These are phyloP conservation scores for Paramecium primaurelia DNA, from an alignment of 73 alveolate species.

Conservation along the genomic window DNA sequence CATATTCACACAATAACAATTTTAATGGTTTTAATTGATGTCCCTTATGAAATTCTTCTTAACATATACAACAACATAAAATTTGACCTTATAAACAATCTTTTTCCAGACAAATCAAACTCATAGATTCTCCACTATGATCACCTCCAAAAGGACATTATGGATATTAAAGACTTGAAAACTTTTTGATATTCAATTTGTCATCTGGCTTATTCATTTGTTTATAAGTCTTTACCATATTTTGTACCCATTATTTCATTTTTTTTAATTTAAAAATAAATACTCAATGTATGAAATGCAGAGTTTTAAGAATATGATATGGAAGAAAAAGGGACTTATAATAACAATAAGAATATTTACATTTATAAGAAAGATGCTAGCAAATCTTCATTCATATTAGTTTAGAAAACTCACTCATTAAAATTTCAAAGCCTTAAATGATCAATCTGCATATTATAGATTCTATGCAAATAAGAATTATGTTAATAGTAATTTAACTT, in stretches of 20 bases:
- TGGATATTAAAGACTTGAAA: not conserved
- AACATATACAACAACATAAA: slow-evolving; percentile 9
- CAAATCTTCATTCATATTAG: not conserved
- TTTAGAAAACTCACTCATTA: not conserved
- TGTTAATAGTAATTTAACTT: not conserved
- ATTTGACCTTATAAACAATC: not conserved
- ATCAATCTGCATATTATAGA: not conserved
- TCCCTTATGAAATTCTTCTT: slow-evolving; percentile 29
- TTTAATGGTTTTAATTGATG: slow-evolving; percentile 24
- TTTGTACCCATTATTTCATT: not conserved
- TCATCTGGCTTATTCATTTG: not conserved
- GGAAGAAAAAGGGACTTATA: not conserved
- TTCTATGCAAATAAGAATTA: not conserved
- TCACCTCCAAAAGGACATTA: slow-evolving; percentile 17
- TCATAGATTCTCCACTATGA: slow-evolving; percentile 18
- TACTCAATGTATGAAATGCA: not conserved
- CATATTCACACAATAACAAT: slow-evolving; percentile 24
- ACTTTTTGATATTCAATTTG: not conserved
- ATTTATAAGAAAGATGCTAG: not conserved
- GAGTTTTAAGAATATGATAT: not conserved
- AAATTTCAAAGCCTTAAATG: not conserved
- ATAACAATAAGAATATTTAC: not conserved
- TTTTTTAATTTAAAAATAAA: not conserved
- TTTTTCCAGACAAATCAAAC: slow-evolving; percentile 28
- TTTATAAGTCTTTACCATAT: not conserved